Percentiles rank a stretch among this genome's conserved stretches.
phyloP scores from a whole-genome alignment of 257 asterid species.

The Ballota nigra region DNA sequence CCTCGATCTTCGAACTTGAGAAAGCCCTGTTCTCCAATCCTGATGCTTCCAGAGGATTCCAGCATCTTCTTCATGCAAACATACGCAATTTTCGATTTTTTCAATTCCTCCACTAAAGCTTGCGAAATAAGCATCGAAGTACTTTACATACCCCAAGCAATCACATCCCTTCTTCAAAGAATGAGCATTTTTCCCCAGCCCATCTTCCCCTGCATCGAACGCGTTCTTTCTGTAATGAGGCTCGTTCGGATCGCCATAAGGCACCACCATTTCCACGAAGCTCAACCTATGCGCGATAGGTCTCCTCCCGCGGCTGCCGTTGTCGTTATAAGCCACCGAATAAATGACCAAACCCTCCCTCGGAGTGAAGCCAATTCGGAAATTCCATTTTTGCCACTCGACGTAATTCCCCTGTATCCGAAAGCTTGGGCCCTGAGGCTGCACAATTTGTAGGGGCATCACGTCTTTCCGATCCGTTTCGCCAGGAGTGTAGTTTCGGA shows the following conservation, averaged over 20 bases:
- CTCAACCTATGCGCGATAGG: conserved; percentile 94
- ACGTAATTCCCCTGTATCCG: conserved; percentile 68
- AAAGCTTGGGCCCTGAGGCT: conserved; percentile 96
- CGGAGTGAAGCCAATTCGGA: conserved; percentile 92
- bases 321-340: conserved; percentile 92
- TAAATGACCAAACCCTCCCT: conserved; percentile 95
- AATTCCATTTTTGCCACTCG: conserved; percentile 99
- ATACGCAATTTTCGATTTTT: conserved; percentile 84
- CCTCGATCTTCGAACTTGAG: conserved; percentile 91
- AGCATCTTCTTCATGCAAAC: conserved; percentile 93
- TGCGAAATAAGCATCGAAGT: conserved; percentile 85
- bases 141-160: conserved; percentile 80
- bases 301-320: conserved; percentile 89
- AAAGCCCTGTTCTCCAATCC: conserved; percentile 93
- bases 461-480: conserved; percentile 64
- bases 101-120: conserved; percentile 95
- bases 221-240: conserved; percentile 96
- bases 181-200: conserved; percentile 90
- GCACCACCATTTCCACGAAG: conserved; percentile 97
- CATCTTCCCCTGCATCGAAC: conserved; percentile 99
- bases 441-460: conserved; percentile 76
- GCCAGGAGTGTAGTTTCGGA: conserved; percentile 82
- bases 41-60: conserved; percentile 98
- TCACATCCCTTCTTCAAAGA: conserved; percentile 98
- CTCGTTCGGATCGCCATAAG: conserved; percentile 96